Base-by-base conservation (phyloP, 768 basidiomycete genomes). In the Leccinum sublutescens region DNA sequence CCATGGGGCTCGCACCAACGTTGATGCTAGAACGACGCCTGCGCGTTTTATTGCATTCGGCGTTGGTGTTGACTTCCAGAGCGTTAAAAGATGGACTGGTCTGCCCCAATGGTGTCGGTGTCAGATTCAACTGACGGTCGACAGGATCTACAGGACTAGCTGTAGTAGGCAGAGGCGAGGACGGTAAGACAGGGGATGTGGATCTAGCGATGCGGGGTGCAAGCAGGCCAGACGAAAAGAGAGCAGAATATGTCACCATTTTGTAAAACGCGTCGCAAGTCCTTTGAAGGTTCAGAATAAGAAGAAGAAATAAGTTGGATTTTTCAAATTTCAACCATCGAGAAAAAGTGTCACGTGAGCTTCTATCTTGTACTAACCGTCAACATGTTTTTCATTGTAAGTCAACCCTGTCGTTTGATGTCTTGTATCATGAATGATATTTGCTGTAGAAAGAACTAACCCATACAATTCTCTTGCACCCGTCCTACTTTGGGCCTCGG, bases 391-490 rank as follows among this genome's bases (percentile, higher is more conserved):
- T 88, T 88, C 79, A 88, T 88, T 57, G 87, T 85, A 69, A 78
- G 86, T 79, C 56, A 50, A 12, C 34, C 51, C 17, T 23, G 23
- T 49, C 31, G 31, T 52, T 34, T 14, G n/a, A 12, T 33, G 6
- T 62, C 23, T 50, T 19, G 50, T 33, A 50, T 55, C 56, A 31
- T 60, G 33, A 52, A 62, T 34, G 54, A 57, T 15, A 1, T 4
- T 33, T 43, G 27, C 56, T 43, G 27, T 56, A 98, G 96, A 96
- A 97, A 84, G 91, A 95, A 72, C 83, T 99, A 9, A 92, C 91
- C n/a, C 95, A 98, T 72, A 96, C 95, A 5, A 97, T 98, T 71
- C 86, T 95, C 38, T 83, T 99, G 25, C 96, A 98, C 71, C 97
- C 97, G 25, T 98, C 96, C 17, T 99, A 97, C 76, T 99, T 99